phyloP scores from a whole-genome alignment of 495 filamentous ascomycete genomes.

The Aspergillus heteromorphus region DNA sequence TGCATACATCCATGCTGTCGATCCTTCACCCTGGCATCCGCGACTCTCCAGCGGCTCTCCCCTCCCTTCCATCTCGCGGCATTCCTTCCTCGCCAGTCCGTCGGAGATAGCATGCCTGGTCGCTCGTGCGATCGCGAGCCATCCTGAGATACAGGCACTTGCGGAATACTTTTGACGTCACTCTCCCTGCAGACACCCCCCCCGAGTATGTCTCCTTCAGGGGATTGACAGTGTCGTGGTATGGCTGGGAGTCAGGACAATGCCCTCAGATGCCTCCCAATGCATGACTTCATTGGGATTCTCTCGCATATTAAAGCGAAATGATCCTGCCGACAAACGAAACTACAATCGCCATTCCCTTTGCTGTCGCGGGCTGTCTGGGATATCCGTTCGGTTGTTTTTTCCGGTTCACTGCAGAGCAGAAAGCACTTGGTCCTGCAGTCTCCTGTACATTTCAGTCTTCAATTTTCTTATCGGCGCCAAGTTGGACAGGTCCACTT shows the following conservation, averaged over 20 bases:
- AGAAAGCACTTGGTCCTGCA: neutral
- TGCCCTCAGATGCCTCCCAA: neutral
- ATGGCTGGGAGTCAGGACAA: neutral
- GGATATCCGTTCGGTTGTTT: neutral
- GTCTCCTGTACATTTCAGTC: too few species aligned
- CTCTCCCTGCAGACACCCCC: neutral
- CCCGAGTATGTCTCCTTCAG: neutral
- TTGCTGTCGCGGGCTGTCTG: neutral
- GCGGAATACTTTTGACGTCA: neutral
- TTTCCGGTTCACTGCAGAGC: neutral
- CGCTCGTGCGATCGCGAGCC: neutral
- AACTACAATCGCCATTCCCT: neutral
- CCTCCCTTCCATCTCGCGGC: neutral
- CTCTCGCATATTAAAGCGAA: neutral
- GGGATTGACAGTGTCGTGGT: neutral
- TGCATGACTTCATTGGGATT: neutral
- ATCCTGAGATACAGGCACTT: neutral
- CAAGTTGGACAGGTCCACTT: too few species aligned
- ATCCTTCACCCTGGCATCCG: neutral
- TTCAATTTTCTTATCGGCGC: too few species aligned
- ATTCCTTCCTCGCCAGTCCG: neutral
- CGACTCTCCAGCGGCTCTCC: neutral
- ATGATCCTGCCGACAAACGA: too few species aligned
- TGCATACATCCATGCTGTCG: neutral
- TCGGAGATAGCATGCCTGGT: neutral